Conservation (phyloP, 441 rosid genomes). For the Eruca vesicaria region DNA sequence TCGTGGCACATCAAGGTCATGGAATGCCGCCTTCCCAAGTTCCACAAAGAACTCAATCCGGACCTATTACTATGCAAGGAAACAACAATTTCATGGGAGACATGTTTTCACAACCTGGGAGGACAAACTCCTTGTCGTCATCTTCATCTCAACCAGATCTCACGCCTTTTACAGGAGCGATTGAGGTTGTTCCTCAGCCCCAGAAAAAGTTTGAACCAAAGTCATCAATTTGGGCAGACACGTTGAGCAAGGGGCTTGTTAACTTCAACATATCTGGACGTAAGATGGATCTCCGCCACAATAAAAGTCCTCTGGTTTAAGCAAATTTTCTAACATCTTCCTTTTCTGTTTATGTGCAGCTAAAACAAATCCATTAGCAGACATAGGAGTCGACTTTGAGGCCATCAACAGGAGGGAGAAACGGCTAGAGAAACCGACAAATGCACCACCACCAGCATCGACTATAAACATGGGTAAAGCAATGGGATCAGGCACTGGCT, state of each 20-base stretch:
- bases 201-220: constrained; percentile 95
- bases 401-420: constrained; percentile 92
- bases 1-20: constrained; percentile 35
- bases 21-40: constrained; percentile 40
- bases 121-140: constrained; percentile 36
- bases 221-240: constrained; percentile 98
- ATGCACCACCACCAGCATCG: constrained; percentile 55
- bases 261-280: constrained; percentile 97
- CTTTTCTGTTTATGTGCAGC: constrained; percentile 47
- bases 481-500: constrained; percentile 98
- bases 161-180: constrained; percentile 63
- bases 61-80: constrained; percentile 33
- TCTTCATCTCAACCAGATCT: constrained; percentile 47
- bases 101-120: constrained; percentile 49
- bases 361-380: constrained; percentile 90
- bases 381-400: constrained; percentile 94
- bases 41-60: constrained; percentile 35
- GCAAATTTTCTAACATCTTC: constrained; percentile 20
- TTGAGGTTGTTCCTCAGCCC: constrained; percentile 73
- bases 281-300: constrained; percentile 40
- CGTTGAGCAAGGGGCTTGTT: constrained; percentile 92
- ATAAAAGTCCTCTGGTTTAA: neutral
- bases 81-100: constrained; percentile 47
- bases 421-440: constrained; percentile 80
- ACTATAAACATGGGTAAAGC: constrained; percentile 96